phyloP scores from a whole-genome alignment of 345 rosid species.

The Euphorbia tirucalli region DNA sequence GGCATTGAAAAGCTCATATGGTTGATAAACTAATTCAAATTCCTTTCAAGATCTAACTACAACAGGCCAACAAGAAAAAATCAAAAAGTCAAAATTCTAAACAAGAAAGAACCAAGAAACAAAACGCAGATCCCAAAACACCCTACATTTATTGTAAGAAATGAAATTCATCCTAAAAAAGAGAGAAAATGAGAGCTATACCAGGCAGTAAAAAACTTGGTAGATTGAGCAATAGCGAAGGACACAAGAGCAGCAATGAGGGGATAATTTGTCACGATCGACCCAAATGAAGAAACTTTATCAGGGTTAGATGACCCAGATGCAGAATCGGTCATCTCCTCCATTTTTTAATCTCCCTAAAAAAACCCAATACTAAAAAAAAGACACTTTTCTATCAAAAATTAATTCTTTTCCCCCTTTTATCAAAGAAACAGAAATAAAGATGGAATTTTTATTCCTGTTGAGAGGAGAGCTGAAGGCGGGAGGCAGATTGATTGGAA shows the following conservation, averaged over 20 bases:
- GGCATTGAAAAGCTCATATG: neutral
- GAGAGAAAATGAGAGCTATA: slow-evolving; percentile 22
- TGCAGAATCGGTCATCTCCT: slow-evolving; percentile 22
- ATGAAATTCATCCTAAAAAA: neutral
- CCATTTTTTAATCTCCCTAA: slow-evolving; percentile 22
- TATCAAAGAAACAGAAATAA: slow-evolving; percentile 2
- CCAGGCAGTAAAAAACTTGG: slow-evolving; percentile 72
- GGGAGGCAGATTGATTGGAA: neutral
- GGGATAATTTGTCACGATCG: slow-evolving; percentile 53
- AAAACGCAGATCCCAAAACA: slow-evolving; percentile 18
- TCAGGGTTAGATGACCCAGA: slow-evolving; percentile 21
- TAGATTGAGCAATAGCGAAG: slow-evolving; percentile 60
- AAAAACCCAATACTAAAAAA: neutral
- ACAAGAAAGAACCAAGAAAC: neutral
- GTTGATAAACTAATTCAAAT: slow-evolving; percentile 1
- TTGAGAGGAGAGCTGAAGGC: neutral
- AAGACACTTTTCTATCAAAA: neutral
- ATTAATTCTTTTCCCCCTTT: neutral
- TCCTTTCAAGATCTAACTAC: slow-evolving; percentile 18
- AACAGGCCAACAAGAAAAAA: neutral
- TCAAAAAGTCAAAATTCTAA: neutral
- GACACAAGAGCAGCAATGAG: slow-evolving; percentile 56
- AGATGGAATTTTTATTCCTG: neutral
- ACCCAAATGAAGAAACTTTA: slow-evolving; percentile 29
- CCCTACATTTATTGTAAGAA: slow-evolving; percentile 13